Evolutionary conservation across 1,284 basidiomycete genomes (phyloP).

Genomic region (Sanguinoderma infundibulare): DNA sequence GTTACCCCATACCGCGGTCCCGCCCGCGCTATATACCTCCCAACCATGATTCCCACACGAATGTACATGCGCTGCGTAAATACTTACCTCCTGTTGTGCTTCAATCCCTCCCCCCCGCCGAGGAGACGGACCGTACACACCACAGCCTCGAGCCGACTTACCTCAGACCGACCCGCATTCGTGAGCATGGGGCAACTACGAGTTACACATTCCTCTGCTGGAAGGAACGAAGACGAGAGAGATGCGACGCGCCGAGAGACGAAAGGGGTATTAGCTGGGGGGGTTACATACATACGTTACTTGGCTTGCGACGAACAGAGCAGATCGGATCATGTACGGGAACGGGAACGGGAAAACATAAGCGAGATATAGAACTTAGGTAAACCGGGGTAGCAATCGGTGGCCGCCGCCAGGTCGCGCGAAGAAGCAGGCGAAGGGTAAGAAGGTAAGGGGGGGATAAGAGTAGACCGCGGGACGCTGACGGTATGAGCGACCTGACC

Average conservation of each 20-base stretch:
- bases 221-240: too few species aligned
- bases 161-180: neutral
- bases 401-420: too few species aligned
- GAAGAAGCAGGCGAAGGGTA: too few species aligned
- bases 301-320: neutral
- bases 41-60: neutral
- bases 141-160: too few species aligned
- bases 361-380: neutral
- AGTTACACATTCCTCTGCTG: neutral
- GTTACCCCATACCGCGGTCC: neutral
- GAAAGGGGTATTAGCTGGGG: neutral
- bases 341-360: neutral
- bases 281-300: neutral
- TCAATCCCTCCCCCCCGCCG: neutral
- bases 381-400: too few species aligned
- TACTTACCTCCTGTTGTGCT: too few species aligned
- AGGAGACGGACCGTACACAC: neutral
- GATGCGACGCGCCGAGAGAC: neutral
- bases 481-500: too few species aligned
- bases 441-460: too few species aligned
- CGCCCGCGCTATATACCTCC: neutral
- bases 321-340: neutral
- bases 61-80: too few species aligned
- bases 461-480: too few species aligned
- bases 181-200: too few species aligned